These are phyloP conservation scores for Cyclostephanos invisitatus DNA, from an alignment of 108 stramenopile genomes.

Conservation along the genomic window DNA sequence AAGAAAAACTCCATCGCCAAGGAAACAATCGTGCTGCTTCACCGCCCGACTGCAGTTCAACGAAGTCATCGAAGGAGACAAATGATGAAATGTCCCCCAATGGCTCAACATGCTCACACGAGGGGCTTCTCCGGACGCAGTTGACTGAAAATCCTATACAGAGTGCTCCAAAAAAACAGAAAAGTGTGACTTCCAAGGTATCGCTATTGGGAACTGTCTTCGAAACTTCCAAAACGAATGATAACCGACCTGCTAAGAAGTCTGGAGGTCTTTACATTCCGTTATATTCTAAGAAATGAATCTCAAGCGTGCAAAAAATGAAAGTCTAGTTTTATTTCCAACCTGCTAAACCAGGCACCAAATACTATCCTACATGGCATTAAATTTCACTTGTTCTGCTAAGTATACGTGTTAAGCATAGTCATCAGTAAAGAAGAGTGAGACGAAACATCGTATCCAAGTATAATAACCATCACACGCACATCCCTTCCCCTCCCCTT, in stretches of 20 bases:
- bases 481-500: too few relatives aligned
- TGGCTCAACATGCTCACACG: slow-evolving; percentile 10
- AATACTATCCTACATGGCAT: too few relatives aligned
- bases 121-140: slow-evolving; percentile 22
- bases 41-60: neutral
- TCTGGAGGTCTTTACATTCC: slow-evolving; percentile 32
- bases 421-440: too few relatives aligned
- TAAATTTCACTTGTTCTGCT: too few relatives aligned
- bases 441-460: too few relatives aligned
- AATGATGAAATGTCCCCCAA: slow-evolving; percentile 13
- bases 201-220: slow-evolving; percentile 38
- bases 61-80: neutral
- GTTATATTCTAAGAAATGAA: slow-evolving; percentile 21
- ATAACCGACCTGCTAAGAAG: slow-evolving; percentile 15
- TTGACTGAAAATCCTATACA: slow-evolving; percentile 6
- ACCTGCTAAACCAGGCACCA: too few relatives aligned
- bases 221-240: slow-evolving; percentile 24
- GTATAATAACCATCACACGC: too few relatives aligned
- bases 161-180: neutral
- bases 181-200: slow-evolving; percentile 17
- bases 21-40: neutral
- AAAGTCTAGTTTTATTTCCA: neutral
- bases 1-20: neutral
- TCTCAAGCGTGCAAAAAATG: neutral
- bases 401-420: too few relatives aligned